A percentile compares a stretch with the other conserved stretches of the same genome.
phyloP scores from a whole-genome alignment of 2,329 filamentous ascomycete genomes.

The Colletotrichum eremochloae region DNA sequence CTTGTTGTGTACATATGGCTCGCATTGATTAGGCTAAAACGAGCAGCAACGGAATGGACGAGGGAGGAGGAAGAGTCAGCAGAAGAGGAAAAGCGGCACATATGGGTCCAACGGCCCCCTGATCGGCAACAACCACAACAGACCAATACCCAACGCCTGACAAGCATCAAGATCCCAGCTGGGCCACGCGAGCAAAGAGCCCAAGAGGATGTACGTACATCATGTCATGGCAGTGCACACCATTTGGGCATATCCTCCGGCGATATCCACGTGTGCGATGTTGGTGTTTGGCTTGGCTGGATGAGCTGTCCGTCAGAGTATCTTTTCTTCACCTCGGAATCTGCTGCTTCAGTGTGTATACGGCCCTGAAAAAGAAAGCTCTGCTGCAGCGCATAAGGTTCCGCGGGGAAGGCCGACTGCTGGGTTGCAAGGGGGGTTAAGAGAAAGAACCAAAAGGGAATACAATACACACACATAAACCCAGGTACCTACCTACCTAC shows the following conservation, averaged over 20 bases:
- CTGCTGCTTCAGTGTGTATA: neutral
- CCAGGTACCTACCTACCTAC: neutral
- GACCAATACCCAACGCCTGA: neutral
- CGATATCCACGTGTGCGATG: neutral
- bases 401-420: neutral
- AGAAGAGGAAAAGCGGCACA: neutral
- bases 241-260: neutral
- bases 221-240: neutral
- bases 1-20: neutral
- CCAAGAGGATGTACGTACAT: neutral
- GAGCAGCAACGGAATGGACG: neutral
- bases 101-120: slow-evolving; percentile 2
- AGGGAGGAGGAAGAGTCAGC: neutral
- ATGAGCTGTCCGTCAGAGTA: neutral
- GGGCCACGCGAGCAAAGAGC: slow-evolving; percentile 35
- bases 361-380: neutral
- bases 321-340: neutral
- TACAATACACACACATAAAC: neutral
- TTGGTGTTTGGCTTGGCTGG: neutral
- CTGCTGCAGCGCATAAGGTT: neutral
- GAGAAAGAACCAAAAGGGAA: neutral
- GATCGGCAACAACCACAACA: neutral
- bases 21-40: slow-evolving; percentile 23
- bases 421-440: neutral
- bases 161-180: slow-evolving; percentile 32